Percentiles rank a stretch among this genome's conserved stretches.
These are phyloP conservation scores for Orbilia blumenaviensis DNA, from an alignment of 2,329 filamentous ascomycete species.

Conservation along the genomic window DNA sequence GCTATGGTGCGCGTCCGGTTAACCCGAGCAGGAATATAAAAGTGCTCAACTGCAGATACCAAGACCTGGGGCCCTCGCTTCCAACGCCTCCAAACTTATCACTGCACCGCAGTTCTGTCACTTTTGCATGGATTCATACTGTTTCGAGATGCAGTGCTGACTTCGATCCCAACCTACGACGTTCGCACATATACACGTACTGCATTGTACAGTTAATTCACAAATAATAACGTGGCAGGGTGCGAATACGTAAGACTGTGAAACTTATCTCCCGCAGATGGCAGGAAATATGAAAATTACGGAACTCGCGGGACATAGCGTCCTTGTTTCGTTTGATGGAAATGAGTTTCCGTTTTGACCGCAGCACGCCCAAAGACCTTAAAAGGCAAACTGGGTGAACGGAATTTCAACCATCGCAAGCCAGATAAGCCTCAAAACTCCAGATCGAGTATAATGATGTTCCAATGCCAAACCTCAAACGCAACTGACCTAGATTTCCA, in stretches of 20 bases:
- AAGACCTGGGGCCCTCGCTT: slow-evolving; percentile 9
- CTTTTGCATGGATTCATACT: not conserved
- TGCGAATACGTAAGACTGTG: not conserved
- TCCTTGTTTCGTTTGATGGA: not conserved
- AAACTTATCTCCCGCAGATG: slow-evolving; percentile 4
- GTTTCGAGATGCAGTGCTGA: not conserved
- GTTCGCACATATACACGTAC: not conserved
- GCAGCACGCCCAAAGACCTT: not conserved
- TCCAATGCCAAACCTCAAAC: slow-evolving; percentile 12
- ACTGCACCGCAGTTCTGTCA: not conserved
- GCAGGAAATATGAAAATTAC: not conserved
- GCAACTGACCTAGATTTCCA: slow-evolving; percentile 1
- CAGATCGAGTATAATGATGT: not conserved
- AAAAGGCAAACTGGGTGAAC: not conserved
- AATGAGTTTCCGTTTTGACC: not conserved
- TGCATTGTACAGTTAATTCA: not conserved
- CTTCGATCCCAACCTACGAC: no score
- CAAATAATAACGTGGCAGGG: not conserved
- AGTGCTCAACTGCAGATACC: slow-evolving; percentile 6
- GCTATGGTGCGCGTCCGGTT: not conserved
- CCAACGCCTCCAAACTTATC: slow-evolving; percentile 7
- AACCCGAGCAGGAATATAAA: not conserved
- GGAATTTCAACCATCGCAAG: not conserved
- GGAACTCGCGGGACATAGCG: not conserved
- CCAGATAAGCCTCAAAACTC: not conserved